These are phyloP conservation scores for Globisporangium middletonii DNA, from an alignment of 352 stramenopile genomes.

Conservation along the genomic window DNA sequence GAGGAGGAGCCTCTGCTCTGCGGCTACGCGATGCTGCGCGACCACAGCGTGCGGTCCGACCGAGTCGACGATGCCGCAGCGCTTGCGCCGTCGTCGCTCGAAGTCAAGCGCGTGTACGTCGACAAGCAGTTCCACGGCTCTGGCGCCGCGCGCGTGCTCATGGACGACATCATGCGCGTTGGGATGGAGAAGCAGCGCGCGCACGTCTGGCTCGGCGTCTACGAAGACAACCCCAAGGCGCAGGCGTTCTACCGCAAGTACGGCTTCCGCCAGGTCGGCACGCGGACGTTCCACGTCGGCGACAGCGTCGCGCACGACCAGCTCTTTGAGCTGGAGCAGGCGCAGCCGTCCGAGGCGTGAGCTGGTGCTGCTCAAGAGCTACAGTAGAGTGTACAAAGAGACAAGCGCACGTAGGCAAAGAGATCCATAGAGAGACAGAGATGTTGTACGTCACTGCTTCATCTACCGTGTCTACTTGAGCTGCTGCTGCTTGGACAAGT, in stretches of 20 bases:
- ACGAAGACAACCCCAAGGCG: slow-evolving; percentile 24
- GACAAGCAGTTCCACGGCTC: slow-evolving; percentile 24
- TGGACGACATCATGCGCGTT: slow-evolving; percentile 23
- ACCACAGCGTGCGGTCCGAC: slow-evolving; percentile 18
- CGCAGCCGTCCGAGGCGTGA: neutral
- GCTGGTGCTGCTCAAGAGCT: neutral
- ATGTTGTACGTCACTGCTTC: too few relatives aligned
- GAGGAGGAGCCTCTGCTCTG: slow-evolving; percentile 5
- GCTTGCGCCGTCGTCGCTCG: slow-evolving; percentile 16
- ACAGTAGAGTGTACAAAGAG: neutral
- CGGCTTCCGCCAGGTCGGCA: slow-evolving; percentile 23
- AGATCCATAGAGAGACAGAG: too few relatives aligned
- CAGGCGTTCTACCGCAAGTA: slow-evolving; percentile 33
- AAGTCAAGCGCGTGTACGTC: slow-evolving; percentile 28
- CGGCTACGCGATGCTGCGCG: slow-evolving; percentile 21
- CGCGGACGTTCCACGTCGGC: slow-evolving; percentile 21
- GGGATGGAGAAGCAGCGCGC: slow-evolving; percentile 12
- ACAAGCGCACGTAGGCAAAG: neutral
- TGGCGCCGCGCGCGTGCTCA: slow-evolving; percentile 18
- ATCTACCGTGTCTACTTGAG: too few relatives aligned
- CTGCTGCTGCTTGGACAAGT: slow-evolving; percentile 18
- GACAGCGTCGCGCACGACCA: slow-evolving; percentile 14
- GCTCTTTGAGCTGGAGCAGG: slow-evolving; percentile 15
- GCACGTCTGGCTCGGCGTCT: slow-evolving; percentile 27
- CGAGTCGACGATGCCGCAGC: slow-evolving; percentile 6